Conservation (phyloP, 192 early-diverging fungal genomes). For the Umbelopsis ramanniana region DNA sequence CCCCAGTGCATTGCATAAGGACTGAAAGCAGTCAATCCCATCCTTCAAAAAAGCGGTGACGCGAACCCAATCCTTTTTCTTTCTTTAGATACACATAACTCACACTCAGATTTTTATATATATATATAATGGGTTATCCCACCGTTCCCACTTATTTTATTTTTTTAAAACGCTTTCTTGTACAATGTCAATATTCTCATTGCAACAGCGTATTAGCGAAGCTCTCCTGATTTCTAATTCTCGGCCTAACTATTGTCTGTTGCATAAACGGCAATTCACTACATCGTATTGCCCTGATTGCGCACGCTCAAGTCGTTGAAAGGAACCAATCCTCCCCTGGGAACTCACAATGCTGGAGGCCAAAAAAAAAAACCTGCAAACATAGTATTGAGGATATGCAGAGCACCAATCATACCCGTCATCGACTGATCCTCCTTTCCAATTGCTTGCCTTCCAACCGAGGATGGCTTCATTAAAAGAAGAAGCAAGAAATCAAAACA, state of each 20-base stretch:
- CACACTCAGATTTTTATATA: no score
- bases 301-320: constrained; percentile 22
- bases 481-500: no score
- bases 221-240: not conserved
- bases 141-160: not conserved
- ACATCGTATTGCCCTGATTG: constrained; percentile 39
- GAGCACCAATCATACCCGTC: no score
- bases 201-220: not conserved
- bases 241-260: constrained; percentile 27
- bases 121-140: no score
- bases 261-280: constrained; percentile 32
- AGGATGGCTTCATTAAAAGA: no score
- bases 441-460: no score
- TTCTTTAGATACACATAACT: no score
- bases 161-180: not conserved
- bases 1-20: constrained; percentile 6
- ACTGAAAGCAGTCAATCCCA: not conserved
- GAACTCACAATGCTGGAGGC: no score
- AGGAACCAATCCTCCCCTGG: not conserved
- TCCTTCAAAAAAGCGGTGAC: not conserved
- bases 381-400: no score
- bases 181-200: not conserved
- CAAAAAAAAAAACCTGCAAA: no score
- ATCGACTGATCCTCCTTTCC: no score
- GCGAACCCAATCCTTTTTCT: no score